Conservation (phyloP, 805 yeast genomes). For the Suhomyces tanzawaensis region DNA sequence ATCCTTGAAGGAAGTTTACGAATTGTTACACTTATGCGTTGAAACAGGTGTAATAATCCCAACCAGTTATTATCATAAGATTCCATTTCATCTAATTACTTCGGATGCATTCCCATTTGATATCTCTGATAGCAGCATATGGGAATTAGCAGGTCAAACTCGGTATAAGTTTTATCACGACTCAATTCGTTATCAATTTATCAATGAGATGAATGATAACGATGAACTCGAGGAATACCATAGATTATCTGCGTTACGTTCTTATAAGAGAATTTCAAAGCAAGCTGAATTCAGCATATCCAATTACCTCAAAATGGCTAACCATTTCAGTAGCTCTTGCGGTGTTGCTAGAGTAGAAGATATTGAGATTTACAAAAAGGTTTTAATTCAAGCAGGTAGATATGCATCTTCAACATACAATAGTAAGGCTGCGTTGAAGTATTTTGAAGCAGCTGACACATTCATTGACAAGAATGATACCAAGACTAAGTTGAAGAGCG, state of each 20-base stretch:
- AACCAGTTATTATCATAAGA: conserved; percentile 42
- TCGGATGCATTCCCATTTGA: conserved; percentile 26
- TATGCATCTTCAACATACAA: conserved; percentile 45
- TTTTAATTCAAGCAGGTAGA: conserved; percentile 43
- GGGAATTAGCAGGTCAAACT: conserved; percentile 35
- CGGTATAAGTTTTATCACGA: conserved; percentile 43
- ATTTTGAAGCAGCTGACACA: conserved; percentile 34
- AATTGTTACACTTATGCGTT: conserved; percentile 31
- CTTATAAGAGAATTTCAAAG: conserved; percentile 22
- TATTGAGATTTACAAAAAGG: conserved; percentile 31
- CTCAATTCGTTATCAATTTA: conserved; percentile 30
- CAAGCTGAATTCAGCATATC: conserved; percentile 16
- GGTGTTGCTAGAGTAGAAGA: conserved; percentile 35
- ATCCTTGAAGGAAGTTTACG: conserved; percentile 30
- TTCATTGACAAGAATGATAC: conserved; percentile 20
- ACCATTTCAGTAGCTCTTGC: conserved; percentile 37
- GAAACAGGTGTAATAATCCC: conserved; percentile 36
- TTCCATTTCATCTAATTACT: conserved; percentile 43
- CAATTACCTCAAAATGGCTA: conserved; percentile 36
- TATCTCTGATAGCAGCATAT: conserved; percentile 26
- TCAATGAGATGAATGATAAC: conserved; percentile 21
- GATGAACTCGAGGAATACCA: conserved; percentile 32
- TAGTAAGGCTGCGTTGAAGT: conserved; percentile 38
- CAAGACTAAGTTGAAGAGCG: conserved; percentile 20
- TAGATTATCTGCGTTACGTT: conserved; percentile 42